Evolutionary conservation across 805 yeast genomes (phyloP).

Genomic region (Cephaloascus albidus): DNA sequence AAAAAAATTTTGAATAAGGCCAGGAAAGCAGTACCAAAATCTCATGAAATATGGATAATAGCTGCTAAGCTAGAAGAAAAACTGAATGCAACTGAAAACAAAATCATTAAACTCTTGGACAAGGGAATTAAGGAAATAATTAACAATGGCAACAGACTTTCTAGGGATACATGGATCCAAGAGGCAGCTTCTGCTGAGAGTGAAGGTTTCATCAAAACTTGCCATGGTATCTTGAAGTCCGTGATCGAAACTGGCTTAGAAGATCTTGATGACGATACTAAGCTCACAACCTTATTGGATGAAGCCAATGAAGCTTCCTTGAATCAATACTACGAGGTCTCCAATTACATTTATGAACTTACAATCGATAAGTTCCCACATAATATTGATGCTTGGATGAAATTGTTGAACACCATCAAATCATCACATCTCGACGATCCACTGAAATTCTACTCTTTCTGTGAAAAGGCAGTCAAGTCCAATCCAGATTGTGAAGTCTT

Average conservation of each 20-base stretch:
- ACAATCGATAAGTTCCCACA: constrained; percentile 39
- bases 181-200: constrained; percentile 46
- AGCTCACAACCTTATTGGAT: constrained; percentile 5
- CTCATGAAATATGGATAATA: constrained; percentile 55
- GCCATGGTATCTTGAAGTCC: constrained; percentile 42
- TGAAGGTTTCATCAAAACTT: constrained; percentile 34
- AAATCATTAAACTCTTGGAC: constrained; percentile 36
- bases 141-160: constrained; percentile 5
- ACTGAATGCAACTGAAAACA: constrained; percentile 26
- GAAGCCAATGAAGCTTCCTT: constrained; percentile 22
- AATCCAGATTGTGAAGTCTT: constrained; percentile 43
- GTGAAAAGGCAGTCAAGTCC: constrained; percentile 41
- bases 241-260: constrained; percentile 20
- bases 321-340: constrained; percentile 18
- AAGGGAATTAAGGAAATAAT: constrained; percentile 37
- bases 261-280: constrained; percentile 9
- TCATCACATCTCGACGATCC: not conserved
- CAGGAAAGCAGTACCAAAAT: constrained; percentile 38
- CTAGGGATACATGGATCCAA: constrained; percentile 41
- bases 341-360: constrained; percentile 38
- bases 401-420: constrained; percentile 16
- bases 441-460: constrained; percentile 18
- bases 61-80: constrained; percentile 64
- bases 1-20: constrained; percentile 50
- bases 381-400: constrained; percentile 37